phyloP scores from a whole-genome alignment of 148 eudicot genomes.

The Camellia japonica region DNA sequence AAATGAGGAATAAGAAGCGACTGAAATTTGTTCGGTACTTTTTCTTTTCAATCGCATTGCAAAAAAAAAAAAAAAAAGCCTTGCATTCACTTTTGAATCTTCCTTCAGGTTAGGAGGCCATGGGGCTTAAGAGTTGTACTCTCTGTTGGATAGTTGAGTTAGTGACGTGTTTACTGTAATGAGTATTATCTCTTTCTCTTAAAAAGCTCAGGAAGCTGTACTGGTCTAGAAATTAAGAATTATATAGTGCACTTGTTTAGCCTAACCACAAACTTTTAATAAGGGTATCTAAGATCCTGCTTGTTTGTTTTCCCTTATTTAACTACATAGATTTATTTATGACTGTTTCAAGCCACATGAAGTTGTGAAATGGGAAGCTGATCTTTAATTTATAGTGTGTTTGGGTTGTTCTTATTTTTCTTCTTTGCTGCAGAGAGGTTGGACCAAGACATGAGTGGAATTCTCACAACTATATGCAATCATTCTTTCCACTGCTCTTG shows the following conservation, averaged over 20 bases:
- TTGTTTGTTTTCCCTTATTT: neutral
- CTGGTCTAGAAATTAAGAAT: neutral
- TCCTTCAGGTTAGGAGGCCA: neutral
- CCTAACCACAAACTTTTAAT: neutral
- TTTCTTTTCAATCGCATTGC: neutral
- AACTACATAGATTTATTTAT: neutral
- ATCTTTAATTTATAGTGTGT: neutral
- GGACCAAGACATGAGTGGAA: constrained; percentile 87
- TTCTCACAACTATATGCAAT: constrained; percentile 91
- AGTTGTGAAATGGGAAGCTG: neutral
- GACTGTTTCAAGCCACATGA: neutral
- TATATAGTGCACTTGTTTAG: neutral
- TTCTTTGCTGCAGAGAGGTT: constrained; percentile 59
- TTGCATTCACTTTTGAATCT: too few relatives aligned
- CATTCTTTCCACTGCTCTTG: constrained; percentile 98
- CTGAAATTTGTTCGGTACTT: neutral
- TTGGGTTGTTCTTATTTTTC: constrained; percentile 9
- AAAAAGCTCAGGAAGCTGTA: neutral
- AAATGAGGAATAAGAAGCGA: neutral
- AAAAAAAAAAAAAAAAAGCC: too few relatives aligned
- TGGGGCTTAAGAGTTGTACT: neutral
- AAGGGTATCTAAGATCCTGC: neutral
- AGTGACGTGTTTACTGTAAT: neutral
- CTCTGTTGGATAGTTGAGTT: neutral
- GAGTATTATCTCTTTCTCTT: neutral